These are phyloP conservation scores for Beverwykella pulmonaria DNA, from an alignment of 495 filamentous ascomycete species.

Conservation along the genomic window DNA sequence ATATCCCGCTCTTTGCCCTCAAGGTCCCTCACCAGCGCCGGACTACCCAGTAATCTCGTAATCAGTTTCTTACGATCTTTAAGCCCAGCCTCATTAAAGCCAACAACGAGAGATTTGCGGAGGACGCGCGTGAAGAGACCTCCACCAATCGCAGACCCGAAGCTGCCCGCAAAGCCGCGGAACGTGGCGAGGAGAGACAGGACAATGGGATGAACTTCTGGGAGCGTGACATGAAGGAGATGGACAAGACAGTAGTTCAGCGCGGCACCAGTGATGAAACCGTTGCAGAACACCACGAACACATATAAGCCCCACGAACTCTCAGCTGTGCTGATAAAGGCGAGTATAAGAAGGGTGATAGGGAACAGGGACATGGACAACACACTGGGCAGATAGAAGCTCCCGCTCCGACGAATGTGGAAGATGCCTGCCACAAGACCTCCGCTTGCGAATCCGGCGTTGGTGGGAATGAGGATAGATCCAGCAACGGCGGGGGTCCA, in stretches of 20 bases:
- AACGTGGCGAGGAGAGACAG: slow-evolving; percentile 72
- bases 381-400: slow-evolving; percentile 65
- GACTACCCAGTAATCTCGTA: slow-evolving; percentile 66
- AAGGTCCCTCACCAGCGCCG: slow-evolving; percentile 60
- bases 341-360: slow-evolving; percentile 53
- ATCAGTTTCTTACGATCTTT: slow-evolving; percentile 58
- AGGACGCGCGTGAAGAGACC: slow-evolving; percentile 70
- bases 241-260: slow-evolving; percentile 80
- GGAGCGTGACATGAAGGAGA: slow-evolving; percentile 65
- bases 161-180: slow-evolving; percentile 72
- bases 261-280: slow-evolving; percentile 67
- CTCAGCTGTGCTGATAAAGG: slow-evolving; percentile 54
- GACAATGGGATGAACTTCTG: slow-evolving; percentile 67
- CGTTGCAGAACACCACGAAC: slow-evolving; percentile 62
- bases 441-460: slow-evolving; percentile 70
- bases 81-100: slow-evolving; percentile 59
- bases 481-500: slow-evolving; percentile 69
- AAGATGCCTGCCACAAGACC: slow-evolving; percentile 69
- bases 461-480: slow-evolving; percentile 73
- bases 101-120: slow-evolving; percentile 55
- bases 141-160: slow-evolving; percentile 75
- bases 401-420: slow-evolving; percentile 67
- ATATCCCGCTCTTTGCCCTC: slow-evolving; percentile 57
- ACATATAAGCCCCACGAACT: slow-evolving; percentile 56
- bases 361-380: slow-evolving; percentile 59